Percentiles rank a stretch among this genome's conserved stretches.
These are phyloP conservation scores for Pestalotiopsis sp. DNA, from an alignment of 2,329 filamentous ascomycete species.

Conservation along the genomic window DNA sequence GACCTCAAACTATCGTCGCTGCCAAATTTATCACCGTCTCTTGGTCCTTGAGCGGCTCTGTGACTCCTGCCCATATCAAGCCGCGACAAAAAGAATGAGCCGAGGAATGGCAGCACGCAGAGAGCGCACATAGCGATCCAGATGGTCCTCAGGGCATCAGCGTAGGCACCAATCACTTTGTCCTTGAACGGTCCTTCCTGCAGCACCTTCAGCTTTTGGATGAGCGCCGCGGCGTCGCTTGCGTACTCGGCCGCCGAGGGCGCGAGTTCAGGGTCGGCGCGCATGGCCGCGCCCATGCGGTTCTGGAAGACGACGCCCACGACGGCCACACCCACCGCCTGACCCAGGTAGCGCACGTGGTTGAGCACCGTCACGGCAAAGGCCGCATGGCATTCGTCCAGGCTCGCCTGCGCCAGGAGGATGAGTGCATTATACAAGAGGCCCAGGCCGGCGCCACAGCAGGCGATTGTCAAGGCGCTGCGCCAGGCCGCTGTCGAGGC, in stretches of 20 bases:
- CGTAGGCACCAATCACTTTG: background rate
- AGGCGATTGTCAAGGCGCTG: background rate
- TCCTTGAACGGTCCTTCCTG: background rate
- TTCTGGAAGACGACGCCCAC: slow-evolving; percentile 8
- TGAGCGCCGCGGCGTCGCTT: background rate
- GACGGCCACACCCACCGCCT: slow-evolving; percentile 3
- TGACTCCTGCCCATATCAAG: background rate
- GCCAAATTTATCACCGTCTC: background rate
- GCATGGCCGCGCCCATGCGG: background rate
- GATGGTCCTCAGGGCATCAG: background rate
- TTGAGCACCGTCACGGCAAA: background rate
- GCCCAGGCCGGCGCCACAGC: background rate
- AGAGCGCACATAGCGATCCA: slow-evolving; percentile 11
- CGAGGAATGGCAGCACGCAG: slow-evolving; percentile 1
- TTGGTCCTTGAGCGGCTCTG: background rate
- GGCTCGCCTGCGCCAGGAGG: background rate
- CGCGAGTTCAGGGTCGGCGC: background rate
- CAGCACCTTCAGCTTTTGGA: background rate
- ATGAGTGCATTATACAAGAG: background rate
- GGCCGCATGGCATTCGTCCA: background rate
- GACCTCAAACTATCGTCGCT: background rate
- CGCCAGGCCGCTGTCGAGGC: background rate
- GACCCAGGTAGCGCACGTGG: background rate
- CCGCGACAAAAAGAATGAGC: slow-evolving; percentile 3
- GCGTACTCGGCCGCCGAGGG: background rate